Conservation (phyloP, 768 basidiomycete species). For the Termitomyces sp. region DNA sequence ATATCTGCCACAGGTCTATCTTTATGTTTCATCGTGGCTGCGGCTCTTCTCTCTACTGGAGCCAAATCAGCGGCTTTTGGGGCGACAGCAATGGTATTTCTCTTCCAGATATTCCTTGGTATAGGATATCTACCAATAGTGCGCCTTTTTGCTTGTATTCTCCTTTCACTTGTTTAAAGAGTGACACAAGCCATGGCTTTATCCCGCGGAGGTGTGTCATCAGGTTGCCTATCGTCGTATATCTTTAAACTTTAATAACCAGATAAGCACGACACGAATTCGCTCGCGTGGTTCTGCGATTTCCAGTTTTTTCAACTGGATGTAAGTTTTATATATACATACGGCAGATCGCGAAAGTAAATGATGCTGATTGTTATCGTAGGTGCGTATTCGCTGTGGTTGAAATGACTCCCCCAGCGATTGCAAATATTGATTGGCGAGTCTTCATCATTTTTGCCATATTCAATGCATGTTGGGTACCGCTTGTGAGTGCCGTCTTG, state of each 20-base stretch:
- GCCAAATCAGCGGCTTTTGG: conserved; percentile 27
- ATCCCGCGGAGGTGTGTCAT: conserved; percentile 24
- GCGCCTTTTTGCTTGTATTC: conserved; percentile 6
- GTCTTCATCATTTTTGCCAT: conserved; percentile 42
- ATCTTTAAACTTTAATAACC: neutral
- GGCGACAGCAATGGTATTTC: conserved; percentile 34
- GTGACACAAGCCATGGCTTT: conserved; percentile 24
- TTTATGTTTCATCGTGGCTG: conserved; percentile 29
- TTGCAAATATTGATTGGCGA: conserved; percentile 36
- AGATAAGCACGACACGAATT: conserved; percentile 34
- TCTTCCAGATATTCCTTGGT: conserved; percentile 35
- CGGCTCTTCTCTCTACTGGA: conserved; percentile 28
- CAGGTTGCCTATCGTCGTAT: neutral
- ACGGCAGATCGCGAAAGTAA: neutral
- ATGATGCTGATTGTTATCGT: neutral
- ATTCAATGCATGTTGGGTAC: conserved; percentile 38
- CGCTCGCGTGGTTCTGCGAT: conserved; percentile 28
- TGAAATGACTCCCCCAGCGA: conserved; percentile 35
- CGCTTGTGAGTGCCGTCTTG: conserved; percentile 26
- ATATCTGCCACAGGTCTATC: conserved; percentile 30
- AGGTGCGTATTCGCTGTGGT: conserved; percentile 35
- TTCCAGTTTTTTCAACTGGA: conserved; percentile 28
- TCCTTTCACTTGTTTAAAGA: neutral
- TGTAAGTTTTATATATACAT: conserved; percentile 16
- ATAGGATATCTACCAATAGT: conserved; percentile 34